phyloP scores from a whole-genome alignment of 495 filamentous ascomycete species.

The Podospora comata region DNA sequence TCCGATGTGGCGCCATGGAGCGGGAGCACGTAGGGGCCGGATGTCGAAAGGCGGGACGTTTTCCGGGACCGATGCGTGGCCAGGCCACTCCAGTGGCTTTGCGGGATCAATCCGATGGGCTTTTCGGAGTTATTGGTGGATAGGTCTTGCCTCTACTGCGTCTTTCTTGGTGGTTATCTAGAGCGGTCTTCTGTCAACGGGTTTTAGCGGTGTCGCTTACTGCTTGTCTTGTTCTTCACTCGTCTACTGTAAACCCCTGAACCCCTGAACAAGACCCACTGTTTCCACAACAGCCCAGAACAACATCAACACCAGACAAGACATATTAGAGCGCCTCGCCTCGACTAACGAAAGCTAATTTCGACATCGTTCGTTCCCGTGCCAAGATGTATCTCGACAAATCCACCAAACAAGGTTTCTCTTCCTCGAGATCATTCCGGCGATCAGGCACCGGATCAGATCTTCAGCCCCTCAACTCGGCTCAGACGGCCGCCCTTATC shows the following conservation, averaged over 20 bases:
- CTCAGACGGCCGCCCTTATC: background rate
- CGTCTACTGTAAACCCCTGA: background rate
- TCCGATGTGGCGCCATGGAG: constrained; percentile 3
- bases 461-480: background rate
- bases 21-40: background rate
- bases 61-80: background rate
- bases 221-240: background rate
- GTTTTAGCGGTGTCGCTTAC: background rate
- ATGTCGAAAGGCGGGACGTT: constrained; percentile 1
- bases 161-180: background rate
- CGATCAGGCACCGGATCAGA: background rate
- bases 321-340: background rate
- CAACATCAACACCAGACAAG: background rate
- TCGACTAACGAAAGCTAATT: background rate
- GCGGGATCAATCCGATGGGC: background rate
- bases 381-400: background rate
- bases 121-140: background rate
- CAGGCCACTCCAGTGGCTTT: background rate
- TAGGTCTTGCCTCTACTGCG: background rate
- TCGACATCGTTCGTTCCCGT: background rate
- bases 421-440: background rate
- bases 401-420: background rate
- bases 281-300: background rate
- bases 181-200: background rate
- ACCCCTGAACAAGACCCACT: constrained; percentile 4